These are phyloP conservation scores for Cinchona pubescens DNA, from an alignment of 257 asterid genomes.

Conservation along the genomic window DNA sequence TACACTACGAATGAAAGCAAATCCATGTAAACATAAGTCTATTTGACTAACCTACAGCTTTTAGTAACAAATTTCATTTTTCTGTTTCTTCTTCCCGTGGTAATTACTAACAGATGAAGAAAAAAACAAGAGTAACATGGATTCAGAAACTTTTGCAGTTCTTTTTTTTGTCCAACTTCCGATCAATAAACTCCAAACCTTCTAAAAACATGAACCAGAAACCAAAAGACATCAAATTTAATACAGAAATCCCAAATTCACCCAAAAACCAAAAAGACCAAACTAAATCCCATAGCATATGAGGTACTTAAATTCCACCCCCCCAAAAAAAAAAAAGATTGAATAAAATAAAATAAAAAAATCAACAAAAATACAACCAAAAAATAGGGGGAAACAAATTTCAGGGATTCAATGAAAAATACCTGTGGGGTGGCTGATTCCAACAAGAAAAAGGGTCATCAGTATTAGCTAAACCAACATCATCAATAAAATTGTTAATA, in stretches of 20 bases:
- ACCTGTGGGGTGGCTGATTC: conserved; percentile 19
- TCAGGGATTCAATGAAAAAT: neutral
- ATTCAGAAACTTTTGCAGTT: neutral
- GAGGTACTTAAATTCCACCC: too few species aligned
- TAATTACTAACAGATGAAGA: neutral
- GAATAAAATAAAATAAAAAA: neutral
- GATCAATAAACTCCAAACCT: neutral
- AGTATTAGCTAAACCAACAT: conserved; percentile 12
- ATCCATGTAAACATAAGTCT: neutral
- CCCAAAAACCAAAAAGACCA: neutral
- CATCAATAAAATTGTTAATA: conserved; percentile 22
- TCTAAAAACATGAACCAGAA: neutral
- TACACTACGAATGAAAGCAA: neutral
- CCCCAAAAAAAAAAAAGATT: neutral
- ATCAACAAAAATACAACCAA: neutral
- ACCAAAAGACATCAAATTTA: neutral
- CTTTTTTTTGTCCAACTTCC: neutral
- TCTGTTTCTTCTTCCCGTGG: neutral
- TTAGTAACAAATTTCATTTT: neutral
- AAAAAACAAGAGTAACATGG: neutral
- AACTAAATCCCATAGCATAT: neutral
- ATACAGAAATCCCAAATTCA: neutral
- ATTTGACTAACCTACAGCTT: neutral
- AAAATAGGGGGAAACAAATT: neutral
- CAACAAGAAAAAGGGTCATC: conserved; percentile 20